Evolutionary conservation across 257 asterid genomes (phyloP).

Genomic region (Echium plantagineum): DNA sequence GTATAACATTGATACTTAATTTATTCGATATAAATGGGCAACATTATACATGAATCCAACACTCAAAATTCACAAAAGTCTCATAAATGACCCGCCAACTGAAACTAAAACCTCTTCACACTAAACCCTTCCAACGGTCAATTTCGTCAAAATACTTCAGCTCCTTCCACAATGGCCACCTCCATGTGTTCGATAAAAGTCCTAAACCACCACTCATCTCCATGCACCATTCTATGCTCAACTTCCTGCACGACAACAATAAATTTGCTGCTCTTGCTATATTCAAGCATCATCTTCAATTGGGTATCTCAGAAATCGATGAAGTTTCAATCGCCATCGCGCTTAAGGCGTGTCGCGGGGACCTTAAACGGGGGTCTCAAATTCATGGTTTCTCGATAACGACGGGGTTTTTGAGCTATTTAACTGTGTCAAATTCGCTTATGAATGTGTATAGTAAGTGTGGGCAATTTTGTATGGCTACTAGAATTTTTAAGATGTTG

Average conservation of each 20-base stretch:
- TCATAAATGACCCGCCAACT: conserved; percentile 32
- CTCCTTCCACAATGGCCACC: conserved; percentile 27
- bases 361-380: conserved; percentile 40
- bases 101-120: conserved; percentile 15
- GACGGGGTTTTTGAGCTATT: conserved; percentile 28
- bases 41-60: too few species aligned
- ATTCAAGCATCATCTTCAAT: conserved; percentile 45
- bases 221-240: conserved; percentile 52
- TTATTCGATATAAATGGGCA: too few species aligned
- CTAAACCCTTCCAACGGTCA: conserved; percentile 10
- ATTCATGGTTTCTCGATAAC: conserved; percentile 52
- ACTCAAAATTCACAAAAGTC: too few species aligned
- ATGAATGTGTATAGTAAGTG: conserved; percentile 76
- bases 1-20: too few species aligned
- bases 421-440: conserved; percentile 65
- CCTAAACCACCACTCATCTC: conserved; percentile 29
- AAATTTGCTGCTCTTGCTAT: conserved; percentile 37
- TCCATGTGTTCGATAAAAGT: conserved; percentile 46
- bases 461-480: conserved; percentile 30
- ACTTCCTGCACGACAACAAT: conserved; percentile 31
- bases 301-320: conserved; percentile 39
- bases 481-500: conserved; percentile 33
- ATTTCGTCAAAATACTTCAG: not conserved
- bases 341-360: conserved; percentile 53
- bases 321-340: conserved; percentile 64